These are phyloP conservation scores for Sindora glabra DNA, from an alignment of 306 rosid genomes.

Conservation along the genomic window DNA sequence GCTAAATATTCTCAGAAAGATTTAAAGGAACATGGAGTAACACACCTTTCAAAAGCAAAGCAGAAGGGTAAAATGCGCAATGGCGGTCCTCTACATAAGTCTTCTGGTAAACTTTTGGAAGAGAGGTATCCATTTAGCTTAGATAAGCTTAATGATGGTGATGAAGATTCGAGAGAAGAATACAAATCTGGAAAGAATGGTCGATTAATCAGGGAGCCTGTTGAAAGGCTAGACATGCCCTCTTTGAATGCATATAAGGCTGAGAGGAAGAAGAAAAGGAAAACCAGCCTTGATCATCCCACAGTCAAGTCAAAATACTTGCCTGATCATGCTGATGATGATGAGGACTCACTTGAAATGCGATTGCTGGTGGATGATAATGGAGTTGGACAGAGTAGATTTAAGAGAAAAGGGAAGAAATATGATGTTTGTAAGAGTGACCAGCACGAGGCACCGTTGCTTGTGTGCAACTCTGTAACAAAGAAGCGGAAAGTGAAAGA, in stretches of 20 bases:
- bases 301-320: constrained; percentile 26
- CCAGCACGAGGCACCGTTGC: constrained; percentile 50
- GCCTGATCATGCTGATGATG: constrained; percentile 42
- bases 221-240: constrained; percentile 38
- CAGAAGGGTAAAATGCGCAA: constrained; percentile 60
- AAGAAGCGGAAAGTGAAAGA: constrained; percentile 73
- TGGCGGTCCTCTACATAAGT: constrained; percentile 34
- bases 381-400: constrained; percentile 41
- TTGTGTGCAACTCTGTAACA: constrained; percentile 48
- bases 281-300: constrained; percentile 34
- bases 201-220: constrained; percentile 35
- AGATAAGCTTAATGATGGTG: constrained; percentile 44
- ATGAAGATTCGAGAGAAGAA: constrained; percentile 35
- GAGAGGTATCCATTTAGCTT: constrained; percentile 35
- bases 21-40: constrained; percentile 35
- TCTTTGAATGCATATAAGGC: constrained; percentile 29
- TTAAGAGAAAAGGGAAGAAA: constrained; percentile 44
- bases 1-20: constrained; percentile 46
- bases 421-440: constrained; percentile 31
- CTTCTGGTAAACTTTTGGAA: constrained; percentile 36
- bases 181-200: constrained; percentile 48
- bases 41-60: constrained; percentile 51
- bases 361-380: constrained; percentile 36
- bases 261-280: constrained; percentile 53
- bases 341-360: constrained; percentile 40